Evolutionary conservation across 1,139 yeast species (phyloP).

Genomic region (Candida sanyaensis): DNA sequence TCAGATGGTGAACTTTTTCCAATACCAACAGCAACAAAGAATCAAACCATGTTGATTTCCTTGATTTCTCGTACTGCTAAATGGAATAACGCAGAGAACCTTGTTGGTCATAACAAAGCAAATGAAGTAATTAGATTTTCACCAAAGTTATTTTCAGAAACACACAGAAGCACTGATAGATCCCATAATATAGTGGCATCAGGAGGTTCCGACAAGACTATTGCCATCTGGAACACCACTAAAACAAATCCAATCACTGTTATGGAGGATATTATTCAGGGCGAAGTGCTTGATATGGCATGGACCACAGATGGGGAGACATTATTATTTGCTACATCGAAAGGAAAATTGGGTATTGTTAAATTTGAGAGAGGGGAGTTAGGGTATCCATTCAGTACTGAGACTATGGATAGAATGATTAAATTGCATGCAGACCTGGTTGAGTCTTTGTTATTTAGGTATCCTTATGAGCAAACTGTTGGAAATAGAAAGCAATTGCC

Average conservation of each 20-base stretch:
- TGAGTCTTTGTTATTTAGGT: conserved; percentile 35
- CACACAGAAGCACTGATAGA: conserved; percentile 12
- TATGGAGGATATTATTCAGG: conserved; percentile 60
- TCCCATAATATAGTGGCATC: conserved; percentile 74
- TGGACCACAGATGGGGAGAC: conserved; percentile 63
- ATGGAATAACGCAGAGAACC: conserved; percentile 50
- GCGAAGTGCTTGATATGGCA: conserved; percentile 68
- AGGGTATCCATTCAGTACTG: conserved; percentile 36
- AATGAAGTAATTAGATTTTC: conserved; percentile 59
- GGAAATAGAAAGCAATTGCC: conserved; percentile 20
- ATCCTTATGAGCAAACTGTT: conserved; percentile 25
- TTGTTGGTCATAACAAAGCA: conserved; percentile 60
- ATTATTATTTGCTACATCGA: conserved; percentile 53
- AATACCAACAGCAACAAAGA: conserved; percentile 56
- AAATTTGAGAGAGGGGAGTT: conserved; percentile 56
- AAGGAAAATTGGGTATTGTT: conserved; percentile 54
- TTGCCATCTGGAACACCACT: conserved; percentile 86
- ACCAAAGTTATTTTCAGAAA: conserved; percentile 39
- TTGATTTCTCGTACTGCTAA: conserved; percentile 35
- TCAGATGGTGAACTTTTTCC: conserved; percentile 54
- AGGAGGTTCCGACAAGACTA: conserved; percentile 79
- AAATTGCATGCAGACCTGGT: conserved; percentile 26
- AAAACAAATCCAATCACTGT: conserved; percentile 73
- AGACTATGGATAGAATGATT: conserved; percentile 24
- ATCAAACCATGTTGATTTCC: conserved; percentile 43